phyloP scores from a whole-genome alignment of 306 rosid genomes.

The Cercis canadensis region DNA sequence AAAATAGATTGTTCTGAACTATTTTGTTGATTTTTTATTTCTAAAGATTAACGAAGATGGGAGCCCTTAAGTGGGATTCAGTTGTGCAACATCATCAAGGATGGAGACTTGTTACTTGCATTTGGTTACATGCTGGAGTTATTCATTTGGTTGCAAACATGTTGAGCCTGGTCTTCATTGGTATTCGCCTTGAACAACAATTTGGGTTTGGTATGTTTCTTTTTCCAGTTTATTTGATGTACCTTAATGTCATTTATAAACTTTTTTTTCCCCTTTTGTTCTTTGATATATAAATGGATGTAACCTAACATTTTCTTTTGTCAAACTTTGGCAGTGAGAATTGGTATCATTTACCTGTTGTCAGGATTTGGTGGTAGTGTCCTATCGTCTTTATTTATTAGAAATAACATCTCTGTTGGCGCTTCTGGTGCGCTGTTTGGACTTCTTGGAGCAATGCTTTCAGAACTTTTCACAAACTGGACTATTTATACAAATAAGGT shows the following conservation, averaged over 20 bases:
- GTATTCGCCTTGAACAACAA: conserved; percentile 89
- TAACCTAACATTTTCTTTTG: conserved; percentile 18
- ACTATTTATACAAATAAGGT: conserved; percentile 84
- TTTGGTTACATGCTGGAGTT: conserved; percentile 92
- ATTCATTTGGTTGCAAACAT: conserved; percentile 78
- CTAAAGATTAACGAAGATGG: conserved; percentile 78
- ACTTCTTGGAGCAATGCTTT: conserved; percentile 97
- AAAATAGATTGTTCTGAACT: background rate
- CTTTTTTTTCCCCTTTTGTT: too few species aligned
- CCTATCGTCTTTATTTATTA: conserved; percentile 66
- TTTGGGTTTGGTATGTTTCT: conserved; percentile 77
- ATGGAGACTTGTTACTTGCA: conserved; percentile 90
- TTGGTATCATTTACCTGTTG: conserved; percentile 68
- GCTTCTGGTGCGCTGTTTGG: conserved; percentile 95
- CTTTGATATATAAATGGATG: conserved; percentile 5
- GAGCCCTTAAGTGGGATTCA: conserved; percentile 64
- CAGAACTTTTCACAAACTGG: conserved; percentile 93
- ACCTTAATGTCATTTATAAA: background rate
- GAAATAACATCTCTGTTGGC: conserved; percentile 81
- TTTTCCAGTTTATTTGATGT: background rate
- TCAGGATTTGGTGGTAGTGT: conserved; percentile 84
- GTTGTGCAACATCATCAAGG: conserved; percentile 71
- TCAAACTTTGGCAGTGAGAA: conserved; percentile 63
- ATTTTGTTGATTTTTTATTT: conserved; percentile 6
- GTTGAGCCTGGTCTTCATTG: conserved; percentile 80